Evolutionary conservation across 129 eudicot species (phyloP), one percentile per base, ranked within the genome.

Genomic region (Lactuca saligna): DNA sequence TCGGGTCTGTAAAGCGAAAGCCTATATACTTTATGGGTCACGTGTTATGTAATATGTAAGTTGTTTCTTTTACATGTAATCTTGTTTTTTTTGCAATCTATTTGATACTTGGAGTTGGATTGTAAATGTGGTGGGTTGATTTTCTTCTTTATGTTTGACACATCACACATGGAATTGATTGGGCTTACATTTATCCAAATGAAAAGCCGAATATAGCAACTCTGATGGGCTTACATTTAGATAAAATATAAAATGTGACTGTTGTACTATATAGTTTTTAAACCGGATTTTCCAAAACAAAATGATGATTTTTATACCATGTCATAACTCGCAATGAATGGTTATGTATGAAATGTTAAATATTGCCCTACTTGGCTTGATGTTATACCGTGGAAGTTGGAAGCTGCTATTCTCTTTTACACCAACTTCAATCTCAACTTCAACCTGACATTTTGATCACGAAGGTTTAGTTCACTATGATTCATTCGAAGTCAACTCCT

Each of bases 21-120:
- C 25, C 57, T 60, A 46, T 2, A 75, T 49, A 68, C 74, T 75
- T 68, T 75, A 56, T 75, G 80, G 75, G 57, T 54, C 70, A 42
- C 65, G 44, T 68, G 56, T 68, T 76, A 42, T 76, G 70, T 76
- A 76, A 76, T 76, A 42, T 76, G 70, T 76, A 76, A 76, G 80
- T 68, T 76, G 49, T 35, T 76, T 57, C 37, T 58, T 20, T 15
- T 71, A 42, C 54, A 44, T 70, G 48, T 51, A 50, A 50, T 51
- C 31, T 51, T 66, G 71, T 50, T 51, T 32, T 32, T 42, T 66
- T 65, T 33, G 59, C 48, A 3, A 66, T 51, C 16, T 51, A 51
- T 66, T n/a, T 66, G 16, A 66, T 66, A 14, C 16, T 50, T 66
- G 12, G 35, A 14, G 11, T 50, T 66, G 12, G 35, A 11, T 46